phyloP scores from a whole-genome alignment of 1,284 basidiomycete genomes.

The Apiotrichum mycotoxinovorans region DNA sequence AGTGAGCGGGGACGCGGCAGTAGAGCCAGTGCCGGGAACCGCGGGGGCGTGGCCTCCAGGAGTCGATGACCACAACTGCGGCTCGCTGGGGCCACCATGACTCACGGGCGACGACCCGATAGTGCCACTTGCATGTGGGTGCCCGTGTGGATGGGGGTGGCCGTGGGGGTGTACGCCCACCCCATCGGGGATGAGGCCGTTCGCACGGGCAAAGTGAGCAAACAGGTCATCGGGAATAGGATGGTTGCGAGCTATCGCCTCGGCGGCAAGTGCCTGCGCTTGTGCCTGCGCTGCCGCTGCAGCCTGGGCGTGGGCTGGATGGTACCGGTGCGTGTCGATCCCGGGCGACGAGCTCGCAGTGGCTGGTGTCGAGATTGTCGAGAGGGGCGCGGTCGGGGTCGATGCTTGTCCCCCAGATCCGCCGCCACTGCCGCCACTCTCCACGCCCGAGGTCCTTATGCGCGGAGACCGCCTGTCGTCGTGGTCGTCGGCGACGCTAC shows the following conservation, averaged over 20 bases:
- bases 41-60: too few relatives aligned
- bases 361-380: neutral
- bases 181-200: neutral
- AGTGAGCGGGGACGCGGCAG: neutral
- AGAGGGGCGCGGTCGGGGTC: neutral
- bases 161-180: too few relatives aligned
- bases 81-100: neutral
- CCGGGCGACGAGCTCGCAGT: neutral
- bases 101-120: neutral
- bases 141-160: too few relatives aligned
- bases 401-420: too few relatives aligned
- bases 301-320: constrained; percentile 1
- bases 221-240: constrained; percentile 7
- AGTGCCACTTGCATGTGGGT: too few relatives aligned
- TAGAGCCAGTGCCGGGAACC: neutral
- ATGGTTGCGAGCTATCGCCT: neutral
- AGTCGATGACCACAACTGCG: neutral
- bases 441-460: neutral
- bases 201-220: constrained; percentile 5
- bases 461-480: too few relatives aligned
- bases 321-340: neutral
- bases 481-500: too few relatives aligned
- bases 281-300: constrained; percentile 1
- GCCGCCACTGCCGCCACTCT: neutral
- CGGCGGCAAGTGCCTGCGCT: neutral